Evolutionary conservation across 192 early-diverging fungal genomes (phyloP).

Genomic region (Hyaloraphidium curvatum): DNA sequence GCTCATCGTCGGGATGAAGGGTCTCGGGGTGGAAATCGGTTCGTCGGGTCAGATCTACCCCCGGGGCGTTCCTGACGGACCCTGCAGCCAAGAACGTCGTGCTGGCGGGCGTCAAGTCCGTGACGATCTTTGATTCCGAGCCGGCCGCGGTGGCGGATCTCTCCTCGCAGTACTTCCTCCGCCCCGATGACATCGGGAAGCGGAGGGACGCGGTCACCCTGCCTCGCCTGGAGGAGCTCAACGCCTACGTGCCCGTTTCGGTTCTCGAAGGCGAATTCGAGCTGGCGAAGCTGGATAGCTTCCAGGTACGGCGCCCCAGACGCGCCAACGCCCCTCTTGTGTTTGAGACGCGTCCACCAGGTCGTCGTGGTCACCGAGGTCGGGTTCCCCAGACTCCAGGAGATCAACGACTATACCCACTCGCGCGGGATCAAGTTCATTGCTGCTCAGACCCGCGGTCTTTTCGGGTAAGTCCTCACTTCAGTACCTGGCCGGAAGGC

Average conservation of each 20-base stretch:
- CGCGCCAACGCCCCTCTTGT: background rate
- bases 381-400: slow-evolving; percentile 52
- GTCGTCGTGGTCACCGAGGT: slow-evolving; percentile 78
- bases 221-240: slow-evolving; percentile 79
- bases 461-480: slow-evolving; percentile 51
- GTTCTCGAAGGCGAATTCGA: slow-evolving; percentile 61
- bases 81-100: slow-evolving; percentile 84
- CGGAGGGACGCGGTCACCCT: slow-evolving; percentile 54
- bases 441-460: slow-evolving; percentile 67
- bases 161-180: slow-evolving; percentile 84
- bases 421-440: slow-evolving; percentile 60
- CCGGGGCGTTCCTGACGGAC: no score
- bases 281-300: slow-evolving; percentile 28
- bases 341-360: no score
- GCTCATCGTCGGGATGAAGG: slow-evolving; percentile 85
- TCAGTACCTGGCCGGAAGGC: slow-evolving; percentile 1
- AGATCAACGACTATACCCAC: slow-evolving; percentile 68
- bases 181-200: slow-evolving; percentile 64
- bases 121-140: slow-evolving; percentile 77
- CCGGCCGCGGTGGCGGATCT: slow-evolving; percentile 60
- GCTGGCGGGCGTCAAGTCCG: slow-evolving; percentile 97
- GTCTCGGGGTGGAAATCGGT: slow-evolving; percentile 96
- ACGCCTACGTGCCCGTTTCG: slow-evolving; percentile 88
- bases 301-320: slow-evolving; percentile 19
- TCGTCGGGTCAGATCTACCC: slow-evolving; percentile 5